Conservation (phyloP, 2,329 filamentous ascomycete genomes). For the Ophiosphaerella herpotricha region DNA sequence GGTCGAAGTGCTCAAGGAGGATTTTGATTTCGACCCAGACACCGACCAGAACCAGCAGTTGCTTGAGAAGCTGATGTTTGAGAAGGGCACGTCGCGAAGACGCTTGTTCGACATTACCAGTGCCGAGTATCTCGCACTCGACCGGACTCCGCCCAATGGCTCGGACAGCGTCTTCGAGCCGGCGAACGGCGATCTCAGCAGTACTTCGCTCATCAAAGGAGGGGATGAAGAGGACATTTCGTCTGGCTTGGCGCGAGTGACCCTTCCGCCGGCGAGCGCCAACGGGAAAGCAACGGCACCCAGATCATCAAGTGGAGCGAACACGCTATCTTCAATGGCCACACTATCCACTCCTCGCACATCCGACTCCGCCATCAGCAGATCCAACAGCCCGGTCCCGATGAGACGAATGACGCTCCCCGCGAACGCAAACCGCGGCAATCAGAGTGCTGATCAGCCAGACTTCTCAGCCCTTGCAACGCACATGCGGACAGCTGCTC, state of each 20-base stretch:
- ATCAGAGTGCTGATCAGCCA: slow-evolving; percentile 68
- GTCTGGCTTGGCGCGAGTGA: slow-evolving; percentile 36
- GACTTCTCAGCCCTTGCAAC: slow-evolving; percentile 83
- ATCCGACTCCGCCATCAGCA: slow-evolving; percentile 69
- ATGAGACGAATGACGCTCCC: slow-evolving; percentile 65
- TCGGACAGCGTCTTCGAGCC: slow-evolving; percentile 83
- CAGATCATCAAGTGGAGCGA: slow-evolving; percentile 65
- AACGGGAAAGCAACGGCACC: slow-evolving; percentile 48
- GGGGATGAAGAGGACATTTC: slow-evolving; percentile 52
- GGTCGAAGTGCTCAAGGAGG: slow-evolving; percentile 80
- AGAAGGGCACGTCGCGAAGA: slow-evolving; percentile 63
- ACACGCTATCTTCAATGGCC: slow-evolving; percentile 63
- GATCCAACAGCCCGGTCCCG: slow-evolving; percentile 69
- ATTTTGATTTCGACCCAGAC: slow-evolving; percentile 81
- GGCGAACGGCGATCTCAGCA: slow-evolving; percentile 76
- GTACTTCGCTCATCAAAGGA: slow-evolving; percentile 69
- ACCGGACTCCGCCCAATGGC: slow-evolving; percentile 51
- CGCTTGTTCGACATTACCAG: slow-evolving; percentile 63
- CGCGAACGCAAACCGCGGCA: slow-evolving; percentile 51
- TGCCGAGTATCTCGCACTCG: slow-evolving; percentile 56
- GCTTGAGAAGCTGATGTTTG: slow-evolving; percentile 65
- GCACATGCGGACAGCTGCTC: slow-evolving; percentile 84
- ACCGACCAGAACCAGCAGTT: slow-evolving; percentile 73
- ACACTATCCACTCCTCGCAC: slow-evolving; percentile 69
- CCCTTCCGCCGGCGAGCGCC: slow-evolving; percentile 25